These are phyloP conservation scores for Penicillium canescens DNA, from an alignment of 495 filamentous ascomycete species.

Conservation along the genomic window DNA sequence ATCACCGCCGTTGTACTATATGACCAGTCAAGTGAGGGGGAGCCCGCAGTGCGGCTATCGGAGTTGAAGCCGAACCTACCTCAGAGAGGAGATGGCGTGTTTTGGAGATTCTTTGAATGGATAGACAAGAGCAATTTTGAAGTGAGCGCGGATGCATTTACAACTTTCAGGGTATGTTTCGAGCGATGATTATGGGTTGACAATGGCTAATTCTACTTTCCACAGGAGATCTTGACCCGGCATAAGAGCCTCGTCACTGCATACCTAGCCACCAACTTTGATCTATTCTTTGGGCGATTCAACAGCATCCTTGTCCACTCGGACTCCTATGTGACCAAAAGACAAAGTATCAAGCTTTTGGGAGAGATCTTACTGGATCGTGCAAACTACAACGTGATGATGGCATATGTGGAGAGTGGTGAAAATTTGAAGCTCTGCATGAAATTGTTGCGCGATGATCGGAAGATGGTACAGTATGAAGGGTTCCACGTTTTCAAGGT, in stretches of 20 bases:
- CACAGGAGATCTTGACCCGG: slow-evolving; percentile 85
- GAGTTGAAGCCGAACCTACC: slow-evolving; percentile 66
- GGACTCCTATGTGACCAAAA: slow-evolving; percentile 95
- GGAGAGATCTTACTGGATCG: slow-evolving; percentile 94
- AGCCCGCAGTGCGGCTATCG: slow-evolving; percentile 51
- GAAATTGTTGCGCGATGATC: slow-evolving; percentile 91
- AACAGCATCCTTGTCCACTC: slow-evolving; percentile 87
- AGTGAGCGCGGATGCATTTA: slow-evolving; percentile 95
- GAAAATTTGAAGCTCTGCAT: slow-evolving; percentile 97
- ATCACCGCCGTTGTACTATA: slow-evolving; percentile 88
- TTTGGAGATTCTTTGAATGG: slow-evolving; percentile 98
- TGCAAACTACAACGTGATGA: slow-evolving; percentile 98
- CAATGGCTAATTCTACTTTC: not conserved
- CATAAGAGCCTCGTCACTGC: slow-evolving; percentile 87
- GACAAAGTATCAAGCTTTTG: slow-evolving; percentile 95
- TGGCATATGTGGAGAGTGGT: slow-evolving; percentile 88
- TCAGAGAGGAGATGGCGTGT: slow-evolving; percentile 76
- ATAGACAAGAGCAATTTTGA: slow-evolving; percentile 95
- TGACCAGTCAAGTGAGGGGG: slow-evolving; percentile 73
- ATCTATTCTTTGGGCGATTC: slow-evolving; percentile 87
- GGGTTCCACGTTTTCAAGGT: slow-evolving; percentile 99
- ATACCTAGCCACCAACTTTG: slow-evolving; percentile 85
- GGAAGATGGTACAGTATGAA: slow-evolving; percentile 99
- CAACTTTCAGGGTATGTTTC: slow-evolving; percentile 78
- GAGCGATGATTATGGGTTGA: no score